phyloP scores from a whole-genome alignment of 2,329 filamentous ascomycete genomes.

The Penicillium vulpinum region DNA sequence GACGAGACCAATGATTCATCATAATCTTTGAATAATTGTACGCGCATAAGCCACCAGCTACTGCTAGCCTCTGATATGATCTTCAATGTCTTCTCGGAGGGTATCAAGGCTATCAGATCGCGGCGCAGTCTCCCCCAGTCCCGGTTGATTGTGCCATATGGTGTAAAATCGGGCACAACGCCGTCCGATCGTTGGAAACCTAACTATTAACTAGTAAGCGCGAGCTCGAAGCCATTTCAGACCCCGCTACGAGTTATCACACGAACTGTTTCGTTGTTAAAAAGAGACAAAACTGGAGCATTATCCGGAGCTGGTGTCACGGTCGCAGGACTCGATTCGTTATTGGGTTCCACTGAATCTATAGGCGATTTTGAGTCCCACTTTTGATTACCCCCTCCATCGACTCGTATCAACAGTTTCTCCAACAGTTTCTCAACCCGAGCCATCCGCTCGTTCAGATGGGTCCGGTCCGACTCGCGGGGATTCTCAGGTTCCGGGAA shows the following conservation, averaged over 20 bases:
- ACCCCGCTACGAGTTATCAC: neutral
- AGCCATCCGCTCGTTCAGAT: slow-evolving; percentile 12
- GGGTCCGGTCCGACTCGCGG: slow-evolving; percentile 11
- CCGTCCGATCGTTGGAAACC: slow-evolving; percentile 4
- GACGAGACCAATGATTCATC: slow-evolving; percentile 2
- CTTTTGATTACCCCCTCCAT: neutral
- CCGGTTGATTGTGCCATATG: neutral
- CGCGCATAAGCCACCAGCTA: slow-evolving; percentile 14
- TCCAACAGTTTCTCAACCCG: slow-evolving; percentile 15
- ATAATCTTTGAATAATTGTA: slow-evolving; percentile 5
- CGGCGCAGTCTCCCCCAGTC: slow-evolving; percentile 1
- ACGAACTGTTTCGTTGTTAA: slow-evolving; percentile 9
- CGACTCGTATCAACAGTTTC: slow-evolving; percentile 2
- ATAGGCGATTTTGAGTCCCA: neutral
- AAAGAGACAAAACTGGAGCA: slow-evolving; percentile 11
- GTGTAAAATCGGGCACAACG: neutral
- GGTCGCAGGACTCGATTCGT: neutral
- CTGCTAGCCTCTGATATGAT: slow-evolving; percentile 3
- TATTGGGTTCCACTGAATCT: neutral
- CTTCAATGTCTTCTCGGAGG: neutral
- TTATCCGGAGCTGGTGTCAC: slow-evolving; percentile 9
- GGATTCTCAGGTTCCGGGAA: slow-evolving; percentile 13
- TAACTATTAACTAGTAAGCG: slow-evolving; percentile 3
- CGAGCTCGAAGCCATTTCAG: neutral
- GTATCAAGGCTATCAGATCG: slow-evolving; percentile 6